Evolutionary conservation across 495 filamentous ascomycete species (phyloP).

Genomic region (Aspergillus kassunensis): DNA sequence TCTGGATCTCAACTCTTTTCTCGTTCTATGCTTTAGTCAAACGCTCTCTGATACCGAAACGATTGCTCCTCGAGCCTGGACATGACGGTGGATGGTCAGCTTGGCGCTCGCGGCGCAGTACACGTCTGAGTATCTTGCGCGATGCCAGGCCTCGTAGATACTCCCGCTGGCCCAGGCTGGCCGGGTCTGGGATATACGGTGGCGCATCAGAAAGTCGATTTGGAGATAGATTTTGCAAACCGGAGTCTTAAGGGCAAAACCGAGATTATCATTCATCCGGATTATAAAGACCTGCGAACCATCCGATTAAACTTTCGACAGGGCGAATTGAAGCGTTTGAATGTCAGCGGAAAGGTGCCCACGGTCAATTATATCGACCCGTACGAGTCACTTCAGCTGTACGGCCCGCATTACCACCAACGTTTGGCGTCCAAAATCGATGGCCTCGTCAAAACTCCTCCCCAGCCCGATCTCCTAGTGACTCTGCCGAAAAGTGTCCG

Average conservation of each 20-base stretch:
- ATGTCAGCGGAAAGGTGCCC: conserved; percentile 62
- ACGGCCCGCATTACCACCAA: conserved; percentile 74
- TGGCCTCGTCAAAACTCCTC: conserved; percentile 53
- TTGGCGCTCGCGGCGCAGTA: conserved; percentile 41
- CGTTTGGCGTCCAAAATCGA: conserved; percentile 64
- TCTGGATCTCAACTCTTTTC: background rate
- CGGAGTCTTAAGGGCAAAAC: conserved; percentile 74
- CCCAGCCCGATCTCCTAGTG: conserved; percentile 58
- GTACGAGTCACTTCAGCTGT: conserved; percentile 63
- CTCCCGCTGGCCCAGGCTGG: conserved; percentile 28
- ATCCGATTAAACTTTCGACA: conserved; percentile 84
- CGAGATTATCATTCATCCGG: conserved; percentile 73
- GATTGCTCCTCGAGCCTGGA: conserved; percentile 25
- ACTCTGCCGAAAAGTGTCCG: conserved; percentile 60
- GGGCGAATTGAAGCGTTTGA: conserved; percentile 65
- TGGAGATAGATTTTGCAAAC: conserved; percentile 79
- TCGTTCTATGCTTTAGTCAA: background rate
- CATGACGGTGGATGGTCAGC: conserved; percentile 40
- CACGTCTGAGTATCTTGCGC: conserved; percentile 37
- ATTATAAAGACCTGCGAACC: conserved; percentile 58
- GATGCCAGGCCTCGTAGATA: conserved; percentile 48
- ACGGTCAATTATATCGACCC: conserved; percentile 65
- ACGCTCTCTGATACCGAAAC: conserved; percentile 1
- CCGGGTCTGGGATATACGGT: conserved; percentile 54
- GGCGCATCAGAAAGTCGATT: conserved; percentile 76